Evolutionary conservation across 192 early-diverging fungal genomes (phyloP).

Genomic region (Coemansia sp.): DNA sequence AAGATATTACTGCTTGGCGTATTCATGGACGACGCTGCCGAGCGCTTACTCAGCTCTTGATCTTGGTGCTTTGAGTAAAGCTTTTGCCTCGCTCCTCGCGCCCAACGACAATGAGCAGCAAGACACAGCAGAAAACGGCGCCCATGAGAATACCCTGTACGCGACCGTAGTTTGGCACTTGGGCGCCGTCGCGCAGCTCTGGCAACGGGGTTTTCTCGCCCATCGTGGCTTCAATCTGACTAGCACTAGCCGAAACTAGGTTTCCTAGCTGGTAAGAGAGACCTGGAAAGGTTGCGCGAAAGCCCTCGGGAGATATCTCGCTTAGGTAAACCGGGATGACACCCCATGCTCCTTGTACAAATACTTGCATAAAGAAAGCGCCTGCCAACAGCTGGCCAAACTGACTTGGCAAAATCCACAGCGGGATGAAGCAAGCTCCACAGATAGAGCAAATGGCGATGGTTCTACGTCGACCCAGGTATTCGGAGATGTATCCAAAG

Average conservation of each 20-base stretch:
- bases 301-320: constrained; percentile 67
- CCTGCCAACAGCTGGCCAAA: constrained; percentile 43
- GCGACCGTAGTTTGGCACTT: constrained; percentile 54
- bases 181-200: constrained; percentile 47
- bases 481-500: constrained; percentile 72
- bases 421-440: constrained; percentile 66
- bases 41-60: background rate
- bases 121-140: constrained; percentile 41
- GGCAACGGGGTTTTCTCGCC: constrained; percentile 58
- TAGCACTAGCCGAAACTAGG: constrained; percentile 61
- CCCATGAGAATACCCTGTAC: constrained; percentile 67
- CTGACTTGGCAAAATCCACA: constrained; percentile 61
- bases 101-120: constrained; percentile 57
- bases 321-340: constrained; percentile 70
- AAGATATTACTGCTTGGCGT: background rate
- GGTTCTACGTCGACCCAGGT: constrained; percentile 62
- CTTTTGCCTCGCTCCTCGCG: constrained; percentile 60
- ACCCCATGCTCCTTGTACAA: constrained; percentile 58
- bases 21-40: background rate
- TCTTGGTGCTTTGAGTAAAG: constrained; percentile 35
- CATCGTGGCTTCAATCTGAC: constrained; percentile 61
- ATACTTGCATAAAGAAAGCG: constrained; percentile 54
- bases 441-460: constrained; percentile 58
- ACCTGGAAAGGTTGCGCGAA: constrained; percentile 71
- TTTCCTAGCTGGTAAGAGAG: constrained; percentile 78